phyloP scores from a whole-genome alignment of 371 early-diverging fungal species.

The Mucor sp. region DNA sequence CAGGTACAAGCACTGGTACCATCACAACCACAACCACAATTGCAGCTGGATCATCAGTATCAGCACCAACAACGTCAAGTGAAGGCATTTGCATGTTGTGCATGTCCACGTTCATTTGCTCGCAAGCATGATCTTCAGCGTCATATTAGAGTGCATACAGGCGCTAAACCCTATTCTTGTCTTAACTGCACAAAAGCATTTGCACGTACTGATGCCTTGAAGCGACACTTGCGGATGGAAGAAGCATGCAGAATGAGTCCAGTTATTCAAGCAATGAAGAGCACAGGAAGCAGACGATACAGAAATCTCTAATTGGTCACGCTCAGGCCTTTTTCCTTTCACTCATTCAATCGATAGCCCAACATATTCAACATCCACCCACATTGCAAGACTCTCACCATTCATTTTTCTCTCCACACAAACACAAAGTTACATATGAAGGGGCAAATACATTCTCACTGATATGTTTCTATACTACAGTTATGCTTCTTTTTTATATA shows the following conservation, averaged over 20 bases:
- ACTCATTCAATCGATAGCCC: neutral
- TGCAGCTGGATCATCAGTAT: neutral
- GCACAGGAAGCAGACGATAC: slow-evolving; percentile 33
- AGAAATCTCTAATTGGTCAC: slow-evolving; percentile 22
- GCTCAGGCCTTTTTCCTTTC: neutral
- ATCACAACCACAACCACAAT: neutral
- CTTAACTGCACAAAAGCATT: slow-evolving; percentile 60
- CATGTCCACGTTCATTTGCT: slow-evolving; percentile 41
- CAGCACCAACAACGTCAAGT: neutral
- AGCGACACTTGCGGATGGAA: slow-evolving; percentile 62
- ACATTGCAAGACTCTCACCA: neutral
- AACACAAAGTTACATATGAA: neutral
- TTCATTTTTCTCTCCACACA: neutral
- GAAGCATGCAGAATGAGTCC: slow-evolving; percentile 48
- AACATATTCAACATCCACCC: neutral
- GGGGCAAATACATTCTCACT: neutral
- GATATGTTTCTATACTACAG: neutral
- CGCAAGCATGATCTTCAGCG: slow-evolving; percentile 54
- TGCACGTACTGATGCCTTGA: slow-evolving; percentile 69
- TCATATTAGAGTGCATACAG: slow-evolving; percentile 60
- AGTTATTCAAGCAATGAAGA: slow-evolving; percentile 49
- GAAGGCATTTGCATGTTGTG: slow-evolving; percentile 13
- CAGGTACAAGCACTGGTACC: too few relatives aligned
- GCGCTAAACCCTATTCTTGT: slow-evolving; percentile 65
- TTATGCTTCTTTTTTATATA: neutral